These are phyloP conservation scores for Lasiodiplodia theobromae DNA, from an alignment of 2,329 filamentous ascomycete genomes.

Conservation along the genomic window DNA sequence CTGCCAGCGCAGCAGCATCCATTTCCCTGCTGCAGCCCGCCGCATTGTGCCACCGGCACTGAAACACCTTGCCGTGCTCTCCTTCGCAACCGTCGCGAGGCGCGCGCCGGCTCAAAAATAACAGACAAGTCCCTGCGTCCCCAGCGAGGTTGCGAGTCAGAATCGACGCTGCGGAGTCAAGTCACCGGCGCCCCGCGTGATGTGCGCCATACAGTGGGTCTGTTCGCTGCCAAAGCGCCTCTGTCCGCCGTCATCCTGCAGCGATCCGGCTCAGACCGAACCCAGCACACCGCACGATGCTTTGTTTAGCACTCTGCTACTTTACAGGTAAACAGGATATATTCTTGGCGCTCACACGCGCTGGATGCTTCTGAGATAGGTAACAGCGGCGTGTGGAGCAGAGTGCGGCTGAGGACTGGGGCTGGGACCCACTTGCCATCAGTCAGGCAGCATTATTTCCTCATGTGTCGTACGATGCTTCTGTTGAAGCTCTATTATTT, in stretches of 20 bases:
- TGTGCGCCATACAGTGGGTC: constrained; percentile 25
- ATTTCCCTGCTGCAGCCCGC: neutral
- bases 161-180: constrained; percentile 18
- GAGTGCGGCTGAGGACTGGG: constrained; percentile 15
- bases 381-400: neutral
- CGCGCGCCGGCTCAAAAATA: constrained; percentile 1
- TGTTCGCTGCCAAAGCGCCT: neutral
- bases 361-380: neutral
- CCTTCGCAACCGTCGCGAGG: neutral
- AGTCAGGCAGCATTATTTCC: constrained; percentile 1
- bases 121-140: constrained; percentile 6
- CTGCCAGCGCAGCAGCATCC: constrained; percentile 26
- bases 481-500: neutral
- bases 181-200: constrained; percentile 20
- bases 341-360: neutral
- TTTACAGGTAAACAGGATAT: neutral
- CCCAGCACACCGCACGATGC: neutral
- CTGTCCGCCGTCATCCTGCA: constrained; percentile 10
- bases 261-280: constrained; percentile 24
- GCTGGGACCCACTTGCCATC: neutral
- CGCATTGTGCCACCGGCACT: constrained; percentile 9
- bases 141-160: constrained; percentile 19
- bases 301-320: neutral
- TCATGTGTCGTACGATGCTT: neutral
- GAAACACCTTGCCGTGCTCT: neutral